Percentiles rank a stretch among this genome's conserved stretches.
Evolutionary conservation across 768 basidiomycete genomes (phyloP).

Genomic region (Amanita inopinata): DNA sequence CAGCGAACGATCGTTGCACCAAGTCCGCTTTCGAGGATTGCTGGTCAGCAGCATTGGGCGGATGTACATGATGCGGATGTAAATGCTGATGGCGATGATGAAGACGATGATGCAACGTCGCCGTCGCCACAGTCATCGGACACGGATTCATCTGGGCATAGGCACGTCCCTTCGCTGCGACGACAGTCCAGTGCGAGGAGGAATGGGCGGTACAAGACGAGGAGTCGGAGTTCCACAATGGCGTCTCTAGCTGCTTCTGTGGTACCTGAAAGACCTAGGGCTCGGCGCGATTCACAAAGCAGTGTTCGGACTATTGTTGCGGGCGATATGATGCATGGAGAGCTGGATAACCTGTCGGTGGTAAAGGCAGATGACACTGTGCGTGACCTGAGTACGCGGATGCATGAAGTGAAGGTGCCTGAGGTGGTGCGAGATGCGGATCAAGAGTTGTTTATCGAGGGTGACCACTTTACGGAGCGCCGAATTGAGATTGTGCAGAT

Average conservation of each 20-base stretch:
- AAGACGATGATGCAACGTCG: constrained; percentile 42
- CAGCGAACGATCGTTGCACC: constrained; percentile 33
- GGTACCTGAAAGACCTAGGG: constrained; percentile 20
- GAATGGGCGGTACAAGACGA: constrained; percentile 25
- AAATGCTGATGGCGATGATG: constrained; percentile 24
- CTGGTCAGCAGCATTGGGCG: constrained; percentile 43
- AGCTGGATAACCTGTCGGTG: constrained; percentile 15
- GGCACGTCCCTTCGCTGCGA: constrained; percentile 22
- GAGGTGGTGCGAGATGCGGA: constrained; percentile 13
- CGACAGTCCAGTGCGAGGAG: constrained; percentile 26
- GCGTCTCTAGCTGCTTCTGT: constrained; percentile 42
- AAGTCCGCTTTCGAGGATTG: constrained; percentile 57
- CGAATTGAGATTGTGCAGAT: constrained; percentile 32
- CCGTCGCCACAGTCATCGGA: constrained; percentile 63
- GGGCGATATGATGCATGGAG: constrained; percentile 32
- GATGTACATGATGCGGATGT: constrained; percentile 30
- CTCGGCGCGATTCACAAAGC: constrained; percentile 47
- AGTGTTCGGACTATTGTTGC: constrained; percentile 68
- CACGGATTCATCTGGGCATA: constrained; percentile 40
- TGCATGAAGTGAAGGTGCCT: constrained; percentile 20
- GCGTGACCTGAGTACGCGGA: constrained; percentile 18
- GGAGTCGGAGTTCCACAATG: constrained; percentile 62
- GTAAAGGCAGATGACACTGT: constrained; percentile 20
- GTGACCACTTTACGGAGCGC: constrained; percentile 24
- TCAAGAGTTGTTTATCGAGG: constrained; percentile 12